Evolutionary conservation across 2,329 filamentous ascomycete genomes (phyloP).

Genomic region (Aspergillus terreus): DNA sequence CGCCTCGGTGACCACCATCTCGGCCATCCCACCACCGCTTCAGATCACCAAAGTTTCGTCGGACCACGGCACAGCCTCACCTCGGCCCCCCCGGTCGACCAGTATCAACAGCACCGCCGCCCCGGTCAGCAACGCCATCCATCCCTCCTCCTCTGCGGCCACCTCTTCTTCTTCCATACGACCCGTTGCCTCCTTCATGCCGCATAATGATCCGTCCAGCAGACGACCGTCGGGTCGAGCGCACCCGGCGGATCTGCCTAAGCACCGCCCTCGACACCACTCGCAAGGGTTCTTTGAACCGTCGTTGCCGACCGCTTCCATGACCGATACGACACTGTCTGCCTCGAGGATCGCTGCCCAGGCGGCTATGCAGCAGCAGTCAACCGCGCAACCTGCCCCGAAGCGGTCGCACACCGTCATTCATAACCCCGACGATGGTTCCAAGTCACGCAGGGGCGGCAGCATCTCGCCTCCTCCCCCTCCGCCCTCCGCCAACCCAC

Average conservation of each 20-base stretch:
- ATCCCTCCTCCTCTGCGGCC: no score
- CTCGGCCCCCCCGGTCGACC: constrained; percentile 24
- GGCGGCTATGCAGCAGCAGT: constrained; percentile 54
- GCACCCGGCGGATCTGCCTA: constrained; percentile 33
- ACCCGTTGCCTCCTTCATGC: constrained; percentile 35
- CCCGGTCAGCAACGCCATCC: constrained; percentile 16
- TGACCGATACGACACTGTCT: constrained; percentile 47
- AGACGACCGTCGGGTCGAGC: constrained; percentile 38
- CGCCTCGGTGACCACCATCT: constrained; percentile 43
- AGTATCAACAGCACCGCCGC: constrained; percentile 28
- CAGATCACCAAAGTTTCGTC: neutral
- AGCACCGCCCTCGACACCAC: constrained; percentile 49
- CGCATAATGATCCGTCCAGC: constrained; percentile 33
- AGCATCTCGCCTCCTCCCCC: constrained; percentile 33
- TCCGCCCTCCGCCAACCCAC: constrained; percentile 23
- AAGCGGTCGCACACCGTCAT: constrained; percentile 56
- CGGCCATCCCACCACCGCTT: constrained; percentile 29
- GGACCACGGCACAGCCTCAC: constrained; percentile 7
- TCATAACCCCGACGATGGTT: constrained; percentile 31
- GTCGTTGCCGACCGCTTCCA: constrained; percentile 54
- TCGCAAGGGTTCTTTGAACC: constrained; percentile 68
- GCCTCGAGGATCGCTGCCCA: constrained; percentile 64
- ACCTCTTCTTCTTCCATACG: constrained; percentile 29
- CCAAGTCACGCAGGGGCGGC: constrained; percentile 26
- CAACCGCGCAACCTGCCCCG: constrained; percentile 38